A percentile compares a stretch with the other conserved stretches of the same genome.
These are phyloP conservation scores for Annulohypoxylon moriforme DNA, from an alignment of 495 filamentous ascomycete genomes.

Conservation along the genomic window DNA sequence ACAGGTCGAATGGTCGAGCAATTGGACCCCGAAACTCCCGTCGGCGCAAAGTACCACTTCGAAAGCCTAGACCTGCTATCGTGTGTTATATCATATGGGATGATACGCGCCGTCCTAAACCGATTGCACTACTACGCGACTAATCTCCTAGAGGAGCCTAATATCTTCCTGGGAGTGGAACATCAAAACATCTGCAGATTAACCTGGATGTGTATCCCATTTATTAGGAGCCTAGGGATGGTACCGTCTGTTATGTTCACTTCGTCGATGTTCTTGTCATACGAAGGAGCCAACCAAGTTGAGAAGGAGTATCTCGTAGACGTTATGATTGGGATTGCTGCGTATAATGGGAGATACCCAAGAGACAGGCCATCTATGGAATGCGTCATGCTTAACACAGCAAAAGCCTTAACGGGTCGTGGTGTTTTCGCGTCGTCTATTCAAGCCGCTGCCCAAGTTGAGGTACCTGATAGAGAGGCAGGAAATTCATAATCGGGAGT, in stretches of 20 bases:
- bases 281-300: constrained; percentile 21
- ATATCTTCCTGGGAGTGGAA: constrained; percentile 14
- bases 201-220: constrained; percentile 35
- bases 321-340: neutral
- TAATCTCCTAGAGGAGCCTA: neutral
- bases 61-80: constrained; percentile 17
- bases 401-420: constrained; percentile 22
- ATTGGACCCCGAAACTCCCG: constrained; percentile 3
- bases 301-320: constrained; percentile 33
- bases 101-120: constrained; percentile 26
- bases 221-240: constrained; percentile 12
- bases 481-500: neutral
- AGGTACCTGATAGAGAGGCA: neutral
- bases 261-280: constrained; percentile 14
- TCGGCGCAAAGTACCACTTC: constrained; percentile 30
- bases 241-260: neutral
- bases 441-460: neutral
- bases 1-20: constrained; percentile 8
- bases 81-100: constrained; percentile 22
- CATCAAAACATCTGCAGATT: constrained; percentile 7
- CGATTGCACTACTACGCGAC: constrained; percentile 11
- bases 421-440: neutral
- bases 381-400: constrained; percentile 10
- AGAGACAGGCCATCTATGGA: constrained; percentile 4
- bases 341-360: constrained; percentile 17